phyloP scores from a whole-genome alignment of 75 land plant genomes.

The Chamaecyparis obtusa region DNA sequence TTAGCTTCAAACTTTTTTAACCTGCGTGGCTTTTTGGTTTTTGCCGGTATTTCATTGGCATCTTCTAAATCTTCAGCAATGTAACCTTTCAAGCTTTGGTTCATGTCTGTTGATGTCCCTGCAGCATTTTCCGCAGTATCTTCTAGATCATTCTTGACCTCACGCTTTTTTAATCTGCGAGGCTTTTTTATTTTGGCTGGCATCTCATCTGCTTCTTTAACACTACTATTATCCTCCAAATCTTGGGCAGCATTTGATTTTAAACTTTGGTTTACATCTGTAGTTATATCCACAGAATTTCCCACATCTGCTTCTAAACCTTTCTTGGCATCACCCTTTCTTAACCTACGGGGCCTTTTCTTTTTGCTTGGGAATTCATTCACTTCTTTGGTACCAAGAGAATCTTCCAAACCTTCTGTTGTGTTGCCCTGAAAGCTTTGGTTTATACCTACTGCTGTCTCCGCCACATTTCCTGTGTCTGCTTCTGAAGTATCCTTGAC shows the following conservation, averaged over 20 bases:
- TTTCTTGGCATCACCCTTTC: not conserved
- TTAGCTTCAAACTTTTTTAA: conserved; percentile 3
- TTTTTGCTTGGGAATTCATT: not conserved
- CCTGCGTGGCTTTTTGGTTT: conserved; percentile 4
- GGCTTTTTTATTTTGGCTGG: conserved; percentile 10
- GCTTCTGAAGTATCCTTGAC: conserved; percentile 1
- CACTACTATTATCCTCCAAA: not conserved
- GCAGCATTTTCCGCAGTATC: not conserved
- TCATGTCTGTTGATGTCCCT: not conserved
- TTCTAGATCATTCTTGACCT: not conserved
- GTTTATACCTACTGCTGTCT: not conserved
- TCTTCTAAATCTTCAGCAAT: not conserved
- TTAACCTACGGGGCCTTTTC: not conserved
- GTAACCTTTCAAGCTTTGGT: conserved; percentile 2
- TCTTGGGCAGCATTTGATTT: not conserved
- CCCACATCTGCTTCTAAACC: not conserved
- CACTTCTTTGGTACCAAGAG: not conserved
- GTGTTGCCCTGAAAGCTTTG: not conserved
- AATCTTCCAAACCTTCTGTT: not conserved
- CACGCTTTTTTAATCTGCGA: conserved; percentile 6
- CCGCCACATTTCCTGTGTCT: not conserved
- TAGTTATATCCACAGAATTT: not conserved
- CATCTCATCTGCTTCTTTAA: not conserved
- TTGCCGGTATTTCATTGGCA: conserved; percentile 6
- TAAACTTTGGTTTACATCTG: not conserved